phyloP scores from a whole-genome alignment of 2,329 filamentous ascomycete genomes.

The Ophiostoma novo-ulmi region DNA sequence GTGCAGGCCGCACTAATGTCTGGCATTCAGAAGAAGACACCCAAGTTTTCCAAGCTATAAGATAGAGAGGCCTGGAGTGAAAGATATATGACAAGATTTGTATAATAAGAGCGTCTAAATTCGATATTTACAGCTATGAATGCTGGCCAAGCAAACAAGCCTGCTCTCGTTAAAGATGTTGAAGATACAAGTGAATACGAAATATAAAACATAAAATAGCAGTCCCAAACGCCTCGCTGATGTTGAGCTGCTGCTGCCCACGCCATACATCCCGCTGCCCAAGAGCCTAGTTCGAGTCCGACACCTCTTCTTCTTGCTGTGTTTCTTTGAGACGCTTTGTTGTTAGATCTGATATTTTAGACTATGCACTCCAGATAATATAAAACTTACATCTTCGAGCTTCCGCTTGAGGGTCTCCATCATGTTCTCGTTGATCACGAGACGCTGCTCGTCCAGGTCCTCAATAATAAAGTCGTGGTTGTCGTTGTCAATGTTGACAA shows the following conservation, averaged over 20 bases:
- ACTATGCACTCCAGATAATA: too few relatives aligned
- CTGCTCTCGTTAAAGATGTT: background rate
- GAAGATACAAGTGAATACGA: background rate
- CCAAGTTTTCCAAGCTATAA: slow-evolving; percentile 79
- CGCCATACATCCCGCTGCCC: background rate
- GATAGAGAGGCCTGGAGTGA: background rate
- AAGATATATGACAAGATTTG: background rate
- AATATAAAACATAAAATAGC: background rate
- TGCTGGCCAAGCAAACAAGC: background rate
- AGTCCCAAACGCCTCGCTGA: slow-evolving; percentile 5
- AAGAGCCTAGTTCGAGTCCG: slow-evolving; percentile 28
- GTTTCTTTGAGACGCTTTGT: slow-evolving; percentile 34
- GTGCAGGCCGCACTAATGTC: slow-evolving; percentile 68
- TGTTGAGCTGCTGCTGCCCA: background rate
- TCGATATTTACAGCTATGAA: background rate
- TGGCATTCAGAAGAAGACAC: slow-evolving; percentile 70
- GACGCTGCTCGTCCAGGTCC: slow-evolving; percentile 70
- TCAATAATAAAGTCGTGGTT: slow-evolving; percentile 70
- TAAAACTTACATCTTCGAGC: slow-evolving; percentile 57
- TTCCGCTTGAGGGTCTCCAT: slow-evolving; percentile 60
- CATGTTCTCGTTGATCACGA: slow-evolving; percentile 71
- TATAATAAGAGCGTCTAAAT: background rate
- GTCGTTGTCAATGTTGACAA: slow-evolving; percentile 67
- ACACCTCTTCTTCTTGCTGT: slow-evolving; percentile 33
- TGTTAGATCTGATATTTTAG: background rate